These are phyloP conservation scores for Cenococcum geophilum DNA, from an alignment of 495 filamentous ascomycete genomes.

Conservation along the genomic window DNA sequence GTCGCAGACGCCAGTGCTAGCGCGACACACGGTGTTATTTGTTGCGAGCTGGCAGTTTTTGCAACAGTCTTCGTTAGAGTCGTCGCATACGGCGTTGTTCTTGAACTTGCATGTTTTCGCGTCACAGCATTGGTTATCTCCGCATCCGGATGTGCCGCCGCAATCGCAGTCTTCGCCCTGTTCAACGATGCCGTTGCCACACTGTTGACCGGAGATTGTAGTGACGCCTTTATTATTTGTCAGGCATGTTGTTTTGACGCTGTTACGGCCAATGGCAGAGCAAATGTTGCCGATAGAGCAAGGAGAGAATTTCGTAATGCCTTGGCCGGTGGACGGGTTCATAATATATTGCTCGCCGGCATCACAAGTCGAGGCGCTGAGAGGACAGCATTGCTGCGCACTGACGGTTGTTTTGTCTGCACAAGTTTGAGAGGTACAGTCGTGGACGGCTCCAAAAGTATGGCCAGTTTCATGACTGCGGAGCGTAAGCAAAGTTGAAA, in stretches of 20 bases:
- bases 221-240: constrained; percentile 73
- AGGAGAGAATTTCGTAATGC: constrained; percentile 72
- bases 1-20: constrained; percentile 73
- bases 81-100: constrained; percentile 70
- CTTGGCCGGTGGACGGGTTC: constrained; percentile 76
- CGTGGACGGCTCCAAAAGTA: constrained; percentile 93
- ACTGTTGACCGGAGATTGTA: constrained; percentile 82
- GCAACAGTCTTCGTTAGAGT: constrained; percentile 89
- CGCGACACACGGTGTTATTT: constrained; percentile 65
- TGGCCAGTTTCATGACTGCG: constrained; percentile 78
- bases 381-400: constrained; percentile 80
- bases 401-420: constrained; percentile 51
- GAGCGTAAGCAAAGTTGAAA: not conserved
- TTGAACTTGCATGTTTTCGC: constrained; percentile 84
- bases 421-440: constrained; percentile 71
- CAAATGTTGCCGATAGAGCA: constrained; percentile 94
- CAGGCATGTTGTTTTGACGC: constrained; percentile 70
- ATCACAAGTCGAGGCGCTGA: constrained; percentile 62
- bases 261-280: constrained; percentile 75
- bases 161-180: constrained; percentile 93
- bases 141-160: constrained; percentile 67
- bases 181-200: constrained; percentile 97
- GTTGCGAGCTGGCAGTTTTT: constrained; percentile 63
- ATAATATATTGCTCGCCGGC: constrained; percentile 79
- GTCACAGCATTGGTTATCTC: constrained; percentile 74